Percentiles rank a stretch among this genome's conserved stretches.
phyloP scores from a whole-genome alignment of 2,329 filamentous ascomycete genomes.

The Fusarium pseudocircinatum region DNA sequence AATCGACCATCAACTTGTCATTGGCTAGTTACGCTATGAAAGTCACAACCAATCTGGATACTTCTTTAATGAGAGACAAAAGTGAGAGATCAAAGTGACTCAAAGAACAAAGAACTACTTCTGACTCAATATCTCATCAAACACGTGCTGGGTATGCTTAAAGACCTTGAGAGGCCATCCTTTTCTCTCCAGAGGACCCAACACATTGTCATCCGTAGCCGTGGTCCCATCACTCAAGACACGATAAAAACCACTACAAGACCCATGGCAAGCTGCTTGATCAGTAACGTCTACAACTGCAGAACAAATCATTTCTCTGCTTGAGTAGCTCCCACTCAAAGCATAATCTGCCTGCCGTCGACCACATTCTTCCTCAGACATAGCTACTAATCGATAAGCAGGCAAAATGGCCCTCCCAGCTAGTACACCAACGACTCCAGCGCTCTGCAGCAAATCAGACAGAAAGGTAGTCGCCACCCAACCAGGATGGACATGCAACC shows the following conservation, averaged over 20 bases:
- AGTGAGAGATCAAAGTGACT: no score
- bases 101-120: no score
- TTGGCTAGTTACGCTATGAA: accelerated
- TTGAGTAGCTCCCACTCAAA: not conserved
- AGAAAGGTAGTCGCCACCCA: not conserved
- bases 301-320: not conserved
- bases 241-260: not conserved
- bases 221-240: not conserved
- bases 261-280: not conserved
- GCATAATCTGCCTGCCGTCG: not conserved
- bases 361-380: not conserved
- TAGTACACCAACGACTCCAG: not conserved
- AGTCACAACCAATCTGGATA: no score
- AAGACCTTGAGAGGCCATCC: not conserved
- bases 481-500: not conserved
- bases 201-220: accelerated
- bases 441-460: not conserved
- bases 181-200: not conserved
- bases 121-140: not conserved
- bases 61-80: not conserved
- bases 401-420: not conserved
- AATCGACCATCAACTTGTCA: no score
- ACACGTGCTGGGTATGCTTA: not conserved
- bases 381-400: not conserved
- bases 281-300: not conserved